Evolutionary conservation across 1,139 yeast genomes (phyloP), one percentile per base, ranked within the genome.

Genomic region (Debaryomyces psychrophilus): DNA sequence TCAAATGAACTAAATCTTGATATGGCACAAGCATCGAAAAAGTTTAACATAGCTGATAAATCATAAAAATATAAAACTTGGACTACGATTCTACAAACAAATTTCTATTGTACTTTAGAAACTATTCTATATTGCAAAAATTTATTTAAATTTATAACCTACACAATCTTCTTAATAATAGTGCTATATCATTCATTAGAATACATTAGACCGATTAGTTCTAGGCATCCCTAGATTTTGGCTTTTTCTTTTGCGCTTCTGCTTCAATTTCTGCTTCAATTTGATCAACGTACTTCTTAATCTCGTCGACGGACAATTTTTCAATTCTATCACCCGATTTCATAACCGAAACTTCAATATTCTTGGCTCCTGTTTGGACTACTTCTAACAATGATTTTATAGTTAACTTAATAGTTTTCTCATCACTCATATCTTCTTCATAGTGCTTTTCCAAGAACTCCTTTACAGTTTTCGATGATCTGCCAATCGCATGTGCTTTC

Each of bases 401-500:
- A 2, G 98, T 83, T 60, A 93, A 81, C 59, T 83, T 84, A 49
- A 92, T 77, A 14, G 97, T 85, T 39, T 84, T 86, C 43, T 87
- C 87, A 57, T 85, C 90, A 50, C 77, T 74, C 55, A 69, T 61
- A 18, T 80, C 90, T 47, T 85, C 90, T 58, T 79, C 80, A 69
- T 88, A 92, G 61, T 90, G 88, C 71, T 90, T 92, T 67, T 95
- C 99, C 67, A 93, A 79, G 59, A 92, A 88, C 67, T 95, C 99
- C 57, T 96, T 85, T 28, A 95, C 98, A 1, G 98, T 93, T 68
- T 93, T 93, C 51, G 95, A 82, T 50, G 95, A 88, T 63, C 97
- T 84, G 47, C 99, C 99, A 64, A 95, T 93, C 20, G 99, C 92
- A 65, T 90, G 95, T 17, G 99, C 98, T 67, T 92, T 90, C 99